Conservation (phyloP, 352 stramenopile genomes). For the Thraustochytrium striatum region DNA sequence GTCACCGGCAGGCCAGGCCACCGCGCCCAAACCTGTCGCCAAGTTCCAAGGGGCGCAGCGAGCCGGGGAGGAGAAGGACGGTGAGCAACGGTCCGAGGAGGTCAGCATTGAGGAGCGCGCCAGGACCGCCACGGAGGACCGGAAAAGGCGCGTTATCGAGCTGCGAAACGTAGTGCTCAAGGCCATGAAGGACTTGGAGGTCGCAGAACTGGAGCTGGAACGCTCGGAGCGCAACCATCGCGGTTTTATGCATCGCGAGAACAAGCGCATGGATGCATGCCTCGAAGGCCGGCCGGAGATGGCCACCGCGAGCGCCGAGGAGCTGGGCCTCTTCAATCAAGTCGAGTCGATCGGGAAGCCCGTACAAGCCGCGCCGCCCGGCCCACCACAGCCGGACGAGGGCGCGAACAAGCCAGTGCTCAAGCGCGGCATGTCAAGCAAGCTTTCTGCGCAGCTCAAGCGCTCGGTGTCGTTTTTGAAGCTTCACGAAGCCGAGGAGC, state of each 20-base stretch:
- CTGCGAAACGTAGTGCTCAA: neutral
- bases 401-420: too few species aligned
- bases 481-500: neutral
- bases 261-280: neutral
- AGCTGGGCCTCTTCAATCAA: too few species aligned
- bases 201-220: neutral
- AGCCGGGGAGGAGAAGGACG: too few species aligned
- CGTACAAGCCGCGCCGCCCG: too few species aligned
- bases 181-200: neutral
- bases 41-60: too few species aligned
- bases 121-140: neutral
- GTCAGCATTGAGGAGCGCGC: neutral
- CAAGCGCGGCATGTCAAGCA: too few species aligned
- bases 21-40: too few species aligned
- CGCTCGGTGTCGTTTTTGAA: neutral
- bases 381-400: too few species aligned
- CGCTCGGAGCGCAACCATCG: neutral
- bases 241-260: neutral
- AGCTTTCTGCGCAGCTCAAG: neutral
- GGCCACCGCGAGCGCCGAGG: too few species aligned
- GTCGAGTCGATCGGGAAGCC: too few species aligned
- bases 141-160: neutral
- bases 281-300: too few species aligned
- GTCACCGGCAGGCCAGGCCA: too few species aligned
- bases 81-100: neutral